These are phyloP conservation scores for Bipolaris zeicola DNA, from an alignment of 2,329 filamentous ascomycete species.

Conservation along the genomic window DNA sequence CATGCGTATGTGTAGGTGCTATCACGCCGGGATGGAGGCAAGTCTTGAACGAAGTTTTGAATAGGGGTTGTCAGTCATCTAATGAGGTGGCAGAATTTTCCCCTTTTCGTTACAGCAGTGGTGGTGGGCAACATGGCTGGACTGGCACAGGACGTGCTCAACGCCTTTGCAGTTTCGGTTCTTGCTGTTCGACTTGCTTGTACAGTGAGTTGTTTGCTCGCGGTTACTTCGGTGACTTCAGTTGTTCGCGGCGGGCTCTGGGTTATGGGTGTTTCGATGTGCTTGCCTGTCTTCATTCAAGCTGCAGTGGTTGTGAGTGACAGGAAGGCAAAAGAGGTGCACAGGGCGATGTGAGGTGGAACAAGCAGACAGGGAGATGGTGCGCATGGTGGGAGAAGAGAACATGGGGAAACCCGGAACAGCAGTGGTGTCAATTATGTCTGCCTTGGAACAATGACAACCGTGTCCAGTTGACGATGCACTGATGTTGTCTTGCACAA, in stretches of 20 bases:
- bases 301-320: slow-evolving; percentile 30
- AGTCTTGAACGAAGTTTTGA: not conserved
- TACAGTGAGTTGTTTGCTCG: slow-evolving; percentile 46
- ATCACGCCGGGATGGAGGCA: slow-evolving; percentile 53
- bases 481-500: slow-evolving; percentile 1
- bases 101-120: slow-evolving; percentile 53
- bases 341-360: not conserved
- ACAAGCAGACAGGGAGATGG: not conserved
- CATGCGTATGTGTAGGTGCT: slow-evolving; percentile 54
- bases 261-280: slow-evolving; percentile 25
- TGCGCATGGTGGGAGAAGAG: not conserved
- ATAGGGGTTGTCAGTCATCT: not conserved
- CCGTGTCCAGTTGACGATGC: not conserved
- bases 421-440: not conserved
- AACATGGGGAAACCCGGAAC: not conserved
- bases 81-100: slow-evolving; percentile 43
- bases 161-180: slow-evolving; percentile 45
- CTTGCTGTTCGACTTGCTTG: slow-evolving; percentile 47
- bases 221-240: slow-evolving; percentile 29
- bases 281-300: slow-evolving; percentile 29
- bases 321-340: too few relatives aligned
- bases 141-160: slow-evolving; percentile 41
- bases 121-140: slow-evolving; percentile 52
- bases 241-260: slow-evolving; percentile 28
- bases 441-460: not conserved